phyloP scores from a whole-genome alignment of 345 rosid genomes.

The Eucalyptus rudis region DNA sequence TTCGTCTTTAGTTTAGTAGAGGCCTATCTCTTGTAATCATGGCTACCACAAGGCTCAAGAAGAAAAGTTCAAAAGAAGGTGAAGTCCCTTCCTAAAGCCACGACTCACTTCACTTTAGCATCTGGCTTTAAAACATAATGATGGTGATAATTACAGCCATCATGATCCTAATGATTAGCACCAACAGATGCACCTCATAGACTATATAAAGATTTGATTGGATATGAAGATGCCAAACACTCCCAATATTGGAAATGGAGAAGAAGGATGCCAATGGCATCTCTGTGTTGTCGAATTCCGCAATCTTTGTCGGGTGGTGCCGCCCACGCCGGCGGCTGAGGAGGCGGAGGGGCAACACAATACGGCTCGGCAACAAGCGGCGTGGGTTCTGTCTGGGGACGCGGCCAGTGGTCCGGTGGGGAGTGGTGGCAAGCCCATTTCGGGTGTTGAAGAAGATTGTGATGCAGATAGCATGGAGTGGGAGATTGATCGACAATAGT shows the following conservation, averaged over 20 bases:
- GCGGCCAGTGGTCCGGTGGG: conserved; percentile 64
- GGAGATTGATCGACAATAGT: conserved; percentile 25
- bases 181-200: neutral
- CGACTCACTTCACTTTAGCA: neutral
- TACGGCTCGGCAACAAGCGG: conserved; percentile 61
- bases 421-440: conserved; percentile 35
- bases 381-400: conserved; percentile 52
- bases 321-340: conserved; percentile 27
- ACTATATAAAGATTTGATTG: neutral
- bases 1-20: neutral
- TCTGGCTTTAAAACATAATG: conserved; percentile 3
- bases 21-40: conserved; percentile 31
- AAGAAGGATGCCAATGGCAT: neutral
- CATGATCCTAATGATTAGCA: conserved; percentile 19
- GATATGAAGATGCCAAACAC: neutral
- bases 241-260: neutral
- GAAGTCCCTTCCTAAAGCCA: neutral
- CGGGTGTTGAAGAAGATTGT: conserved; percentile 49
- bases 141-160: conserved; percentile 29
- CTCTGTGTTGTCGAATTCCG: conserved; percentile 18
- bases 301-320: conserved; percentile 26
- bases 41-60: conserved; percentile 14
- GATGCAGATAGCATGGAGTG: conserved; percentile 33
- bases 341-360: conserved; percentile 27
- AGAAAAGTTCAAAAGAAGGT: neutral